Evolutionary conservation across 495 filamentous ascomycete genomes (phyloP).

Genomic region (Aspergillus sclerotiicarbonarius): DNA sequence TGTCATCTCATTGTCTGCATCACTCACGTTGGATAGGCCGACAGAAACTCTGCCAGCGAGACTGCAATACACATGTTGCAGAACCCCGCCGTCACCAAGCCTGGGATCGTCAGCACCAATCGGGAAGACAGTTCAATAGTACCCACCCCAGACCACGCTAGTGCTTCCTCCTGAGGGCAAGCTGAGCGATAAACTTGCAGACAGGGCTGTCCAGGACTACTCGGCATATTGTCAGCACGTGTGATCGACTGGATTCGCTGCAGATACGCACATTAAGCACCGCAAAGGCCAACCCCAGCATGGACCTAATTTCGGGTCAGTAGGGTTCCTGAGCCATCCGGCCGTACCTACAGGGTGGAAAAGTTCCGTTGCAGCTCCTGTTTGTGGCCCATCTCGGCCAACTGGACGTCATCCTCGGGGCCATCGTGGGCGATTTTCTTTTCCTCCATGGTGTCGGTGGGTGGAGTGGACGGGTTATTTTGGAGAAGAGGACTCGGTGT

Average conservation of each 20-base stretch:
- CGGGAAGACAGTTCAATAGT: neutral
- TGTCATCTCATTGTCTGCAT: neutral
- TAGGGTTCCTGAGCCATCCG: neutral
- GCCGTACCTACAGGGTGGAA: slow-evolving; percentile 38
- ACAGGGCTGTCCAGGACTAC: slow-evolving; percentile 52
- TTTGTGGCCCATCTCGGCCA: slow-evolving; percentile 66
- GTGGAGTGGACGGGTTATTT: neutral
- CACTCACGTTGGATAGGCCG: slow-evolving; percentile 65
- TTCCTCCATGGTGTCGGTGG: neutral
- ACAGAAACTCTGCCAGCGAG: slow-evolving; percentile 70
- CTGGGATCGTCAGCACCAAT: slow-evolving; percentile 23
- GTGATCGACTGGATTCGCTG: neutral
- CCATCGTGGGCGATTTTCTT: neutral
- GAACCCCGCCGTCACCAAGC: slow-evolving; percentile 65
- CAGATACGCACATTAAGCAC: slow-evolving; percentile 47
- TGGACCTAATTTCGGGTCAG: slow-evolving; percentile 33
- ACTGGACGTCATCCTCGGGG: slow-evolving; percentile 45
- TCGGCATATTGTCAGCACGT: neutral
- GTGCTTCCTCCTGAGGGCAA: slow-evolving; percentile 46
- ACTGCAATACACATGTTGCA: slow-evolving; percentile 73
- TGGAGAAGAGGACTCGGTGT: neutral
- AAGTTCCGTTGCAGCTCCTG: slow-evolving; percentile 62
- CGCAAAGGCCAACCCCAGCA: slow-evolving; percentile 54
- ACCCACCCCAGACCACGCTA: slow-evolving; percentile 51
- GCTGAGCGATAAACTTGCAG: slow-evolving; percentile 48